Percentiles rank a stretch among this genome's conserved stretches.
phyloP scores from a whole-genome alignment of 2,329 filamentous ascomycete genomes.

The Fusarium phyllophilum region DNA sequence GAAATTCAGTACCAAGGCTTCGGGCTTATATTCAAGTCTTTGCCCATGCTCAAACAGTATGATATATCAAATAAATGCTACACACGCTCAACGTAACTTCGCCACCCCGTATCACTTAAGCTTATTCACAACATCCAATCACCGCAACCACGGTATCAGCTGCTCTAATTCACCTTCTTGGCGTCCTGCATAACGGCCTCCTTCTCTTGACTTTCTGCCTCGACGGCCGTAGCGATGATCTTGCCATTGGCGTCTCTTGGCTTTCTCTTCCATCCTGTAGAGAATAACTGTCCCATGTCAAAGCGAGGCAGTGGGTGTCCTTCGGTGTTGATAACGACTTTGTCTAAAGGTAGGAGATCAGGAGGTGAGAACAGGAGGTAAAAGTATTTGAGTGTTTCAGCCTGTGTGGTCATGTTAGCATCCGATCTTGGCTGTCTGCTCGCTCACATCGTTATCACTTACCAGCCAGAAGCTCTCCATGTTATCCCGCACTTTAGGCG shows the following conservation, averaged over 20 bases:
- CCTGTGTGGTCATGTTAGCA: constrained; percentile 59
- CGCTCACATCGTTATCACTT: constrained; percentile 49
- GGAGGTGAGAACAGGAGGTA: constrained; percentile 91
- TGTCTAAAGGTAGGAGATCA: constrained; percentile 84
- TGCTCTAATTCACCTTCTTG: constrained; percentile 13
- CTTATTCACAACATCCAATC: constrained; percentile 4
- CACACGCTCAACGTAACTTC: constrained; percentile 11
- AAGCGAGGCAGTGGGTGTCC: constrained; percentile 92
- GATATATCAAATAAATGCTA: constrained; percentile 10
- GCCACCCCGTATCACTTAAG: constrained; percentile 9
- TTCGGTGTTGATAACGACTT: constrained; percentile 95
- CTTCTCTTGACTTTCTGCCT: constrained; percentile 16
- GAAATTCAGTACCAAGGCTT: not conserved
- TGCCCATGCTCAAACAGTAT: constrained; percentile 1
- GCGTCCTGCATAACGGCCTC: constrained; percentile 22
- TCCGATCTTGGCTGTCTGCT: not conserved
- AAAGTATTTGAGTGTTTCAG: constrained; percentile 97
- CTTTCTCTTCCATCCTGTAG: constrained; percentile 83
- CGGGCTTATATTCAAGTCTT: not conserved
- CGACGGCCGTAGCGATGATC: constrained; percentile 43
- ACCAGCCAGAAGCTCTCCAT: constrained; percentile 99
- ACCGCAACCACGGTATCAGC: not conserved
- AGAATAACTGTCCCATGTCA: constrained; percentile 79
- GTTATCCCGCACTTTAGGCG: constrained; percentile 80
- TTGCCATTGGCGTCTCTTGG: constrained; percentile 62